Conservation (phyloP, 192 early-diverging fungal genomes). For the Rhizoclosmatium sp. region DNA sequence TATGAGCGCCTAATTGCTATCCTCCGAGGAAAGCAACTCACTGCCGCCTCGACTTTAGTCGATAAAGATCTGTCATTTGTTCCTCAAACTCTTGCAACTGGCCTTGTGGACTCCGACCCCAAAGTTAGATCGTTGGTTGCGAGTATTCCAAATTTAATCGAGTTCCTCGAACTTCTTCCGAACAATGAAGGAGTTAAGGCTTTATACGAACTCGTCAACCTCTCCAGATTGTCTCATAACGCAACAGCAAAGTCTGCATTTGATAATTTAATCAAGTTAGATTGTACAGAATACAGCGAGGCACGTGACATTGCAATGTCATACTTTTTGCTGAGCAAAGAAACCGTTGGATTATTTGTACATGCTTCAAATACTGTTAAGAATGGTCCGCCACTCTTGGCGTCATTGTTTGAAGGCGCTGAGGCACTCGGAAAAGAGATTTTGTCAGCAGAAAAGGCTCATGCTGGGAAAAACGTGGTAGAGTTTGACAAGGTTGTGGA, state of each 20-base stretch:
- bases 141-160: conserved; percentile 6
- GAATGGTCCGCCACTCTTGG: not conserved
- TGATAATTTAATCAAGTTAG: conserved; percentile 13
- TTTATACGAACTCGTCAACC: not conserved
- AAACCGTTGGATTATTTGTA: not conserved
- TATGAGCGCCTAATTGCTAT: conserved; percentile 6
- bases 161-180: conserved; percentile 4
- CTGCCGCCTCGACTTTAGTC: not conserved
- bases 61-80: conserved; percentile 11
- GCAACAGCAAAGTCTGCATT: not conserved
- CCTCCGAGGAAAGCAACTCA: not conserved
- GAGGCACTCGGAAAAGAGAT: conserved; percentile 30
- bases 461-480: not conserved
- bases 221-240: not conserved
- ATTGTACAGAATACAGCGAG: not conserved
- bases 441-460: not conserved
- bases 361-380: conserved; percentile 4
- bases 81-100: conserved; percentile 5
- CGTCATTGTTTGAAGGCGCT: not conserved
- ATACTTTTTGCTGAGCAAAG: conserved; percentile 25
- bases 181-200: not conserved
- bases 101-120: not conserved
- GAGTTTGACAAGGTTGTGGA: not conserved
- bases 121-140: not conserved
- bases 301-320: not conserved